Conservation (phyloP, 768 basidiomycete genomes). For the Royoungia palumana region DNA sequence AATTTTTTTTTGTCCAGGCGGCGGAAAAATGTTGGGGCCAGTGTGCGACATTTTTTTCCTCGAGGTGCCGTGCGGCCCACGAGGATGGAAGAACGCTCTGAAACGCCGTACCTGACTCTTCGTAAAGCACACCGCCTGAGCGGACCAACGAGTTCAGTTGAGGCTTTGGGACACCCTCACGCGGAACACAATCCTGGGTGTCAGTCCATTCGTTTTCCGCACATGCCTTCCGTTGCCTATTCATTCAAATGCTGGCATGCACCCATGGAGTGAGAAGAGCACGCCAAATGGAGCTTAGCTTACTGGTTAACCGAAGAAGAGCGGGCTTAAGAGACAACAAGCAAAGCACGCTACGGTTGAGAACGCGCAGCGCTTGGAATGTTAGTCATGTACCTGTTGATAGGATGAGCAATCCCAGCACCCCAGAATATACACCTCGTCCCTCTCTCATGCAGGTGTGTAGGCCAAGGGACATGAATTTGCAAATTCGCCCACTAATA, state of each 20-base stretch:
- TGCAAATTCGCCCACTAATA: neutral
- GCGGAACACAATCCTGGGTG: constrained; percentile 43
- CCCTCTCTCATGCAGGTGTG: neutral
- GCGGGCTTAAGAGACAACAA: constrained; percentile 49
- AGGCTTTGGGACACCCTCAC: neutral
- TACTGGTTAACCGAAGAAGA: constrained; percentile 11
- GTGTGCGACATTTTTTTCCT: neutral
- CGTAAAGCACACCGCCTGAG: neutral
- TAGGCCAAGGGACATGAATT: neutral
- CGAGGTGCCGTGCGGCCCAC: neutral
- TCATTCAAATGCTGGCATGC: constrained; percentile 41
- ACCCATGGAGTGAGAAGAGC: constrained; percentile 13
- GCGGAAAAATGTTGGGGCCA: constrained; percentile 1
- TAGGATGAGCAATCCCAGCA: neutral
- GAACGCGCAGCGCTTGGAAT: constrained; percentile 2
- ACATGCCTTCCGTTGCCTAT: constrained; percentile 69
- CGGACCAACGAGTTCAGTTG: neutral
- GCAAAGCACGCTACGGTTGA: constrained; percentile 36
- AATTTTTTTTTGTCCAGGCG: neutral
- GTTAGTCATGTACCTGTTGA: constrained; percentile 1
- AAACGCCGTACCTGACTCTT: neutral
- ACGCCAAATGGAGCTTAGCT: constrained; percentile 18
- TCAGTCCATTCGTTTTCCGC: constrained; percentile 38
- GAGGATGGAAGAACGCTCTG: neutral
- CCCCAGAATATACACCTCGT: neutral